Conservation (phyloP, 1,284 basidiomycete species). For the Wallemia mellicola region DNA sequence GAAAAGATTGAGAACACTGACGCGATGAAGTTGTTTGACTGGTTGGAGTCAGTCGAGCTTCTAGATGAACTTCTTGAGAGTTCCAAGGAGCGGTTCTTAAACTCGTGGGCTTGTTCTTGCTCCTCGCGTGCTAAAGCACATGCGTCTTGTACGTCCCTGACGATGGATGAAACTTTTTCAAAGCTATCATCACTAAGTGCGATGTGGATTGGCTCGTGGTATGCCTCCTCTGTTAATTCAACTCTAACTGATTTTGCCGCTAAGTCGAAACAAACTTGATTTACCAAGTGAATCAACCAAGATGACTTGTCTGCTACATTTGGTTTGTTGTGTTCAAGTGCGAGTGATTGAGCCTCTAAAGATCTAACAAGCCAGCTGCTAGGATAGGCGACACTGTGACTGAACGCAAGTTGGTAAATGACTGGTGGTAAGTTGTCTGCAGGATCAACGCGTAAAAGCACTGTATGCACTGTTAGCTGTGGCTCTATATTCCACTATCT, state of each 20-base stretch:
- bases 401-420: not conserved
- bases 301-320: slow-evolving; percentile 35
- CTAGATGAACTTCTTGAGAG: not conserved
- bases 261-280: slow-evolving; percentile 30
- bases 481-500: not conserved
- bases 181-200: not conserved
- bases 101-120: not conserved
- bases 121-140: not conserved
- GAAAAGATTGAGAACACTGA: slow-evolving; percentile 1
- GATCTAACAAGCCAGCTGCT: slow-evolving; percentile 18
- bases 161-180: not conserved
- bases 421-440: not conserved
- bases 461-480: not conserved
- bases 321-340: slow-evolving; percentile 13
- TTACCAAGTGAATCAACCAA: slow-evolving; percentile 25
- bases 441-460: slow-evolving; percentile 1
- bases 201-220: not conserved
- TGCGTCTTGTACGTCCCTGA: not conserved
- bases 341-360: slow-evolving; percentile 29
- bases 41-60: not conserved
- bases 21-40: not conserved
- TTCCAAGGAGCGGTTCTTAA: not conserved
- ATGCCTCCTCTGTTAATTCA: not conserved
- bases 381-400: not conserved
- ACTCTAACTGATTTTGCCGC: slow-evolving; percentile 11